Percentiles rank a stretch among this genome's conserved stretches.
These are phyloP conservation scores for Pseudogymnoascus sp. DNA, from an alignment of 2,329 filamentous ascomycete species.

Conservation along the genomic window DNA sequence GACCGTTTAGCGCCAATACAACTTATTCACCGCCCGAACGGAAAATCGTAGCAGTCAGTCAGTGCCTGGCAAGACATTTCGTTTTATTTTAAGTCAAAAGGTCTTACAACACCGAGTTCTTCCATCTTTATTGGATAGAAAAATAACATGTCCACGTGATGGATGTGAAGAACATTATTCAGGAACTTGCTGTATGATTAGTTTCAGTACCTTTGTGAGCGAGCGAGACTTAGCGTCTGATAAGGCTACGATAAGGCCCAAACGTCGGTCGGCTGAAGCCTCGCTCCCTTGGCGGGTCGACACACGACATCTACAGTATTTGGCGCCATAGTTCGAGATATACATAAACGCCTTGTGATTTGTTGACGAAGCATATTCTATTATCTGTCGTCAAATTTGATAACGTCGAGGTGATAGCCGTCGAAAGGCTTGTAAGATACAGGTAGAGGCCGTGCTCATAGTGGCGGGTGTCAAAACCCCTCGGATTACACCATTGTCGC, in stretches of 20 bases:
- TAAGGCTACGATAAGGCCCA: constrained; percentile 8
- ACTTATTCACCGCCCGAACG: neutral
- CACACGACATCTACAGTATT: neutral
- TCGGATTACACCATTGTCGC: neutral
- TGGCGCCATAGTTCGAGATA: neutral
- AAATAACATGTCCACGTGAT: constrained; percentile 1
- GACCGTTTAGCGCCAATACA: neutral
- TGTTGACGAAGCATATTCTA: neutral
- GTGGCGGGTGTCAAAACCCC: neutral
- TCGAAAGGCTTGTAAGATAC: neutral
- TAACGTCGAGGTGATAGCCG: neutral
- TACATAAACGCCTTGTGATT: neutral
- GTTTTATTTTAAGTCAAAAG: constrained; percentile 3
- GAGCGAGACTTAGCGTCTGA: neutral
- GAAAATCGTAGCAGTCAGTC: neutral
- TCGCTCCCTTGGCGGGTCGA: constrained; percentile 4
- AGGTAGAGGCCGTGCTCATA: neutral
- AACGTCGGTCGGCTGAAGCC: neutral
- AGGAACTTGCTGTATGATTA: neutral
- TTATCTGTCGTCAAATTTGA: neutral
- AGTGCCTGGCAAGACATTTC: neutral
- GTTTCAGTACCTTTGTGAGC: neutral
- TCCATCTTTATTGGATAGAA: neutral
- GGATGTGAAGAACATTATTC: neutral
- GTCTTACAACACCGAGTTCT: neutral